phyloP scores from a whole-genome alignment of 257 asterid genomes.

The Henckelia pumila region DNA sequence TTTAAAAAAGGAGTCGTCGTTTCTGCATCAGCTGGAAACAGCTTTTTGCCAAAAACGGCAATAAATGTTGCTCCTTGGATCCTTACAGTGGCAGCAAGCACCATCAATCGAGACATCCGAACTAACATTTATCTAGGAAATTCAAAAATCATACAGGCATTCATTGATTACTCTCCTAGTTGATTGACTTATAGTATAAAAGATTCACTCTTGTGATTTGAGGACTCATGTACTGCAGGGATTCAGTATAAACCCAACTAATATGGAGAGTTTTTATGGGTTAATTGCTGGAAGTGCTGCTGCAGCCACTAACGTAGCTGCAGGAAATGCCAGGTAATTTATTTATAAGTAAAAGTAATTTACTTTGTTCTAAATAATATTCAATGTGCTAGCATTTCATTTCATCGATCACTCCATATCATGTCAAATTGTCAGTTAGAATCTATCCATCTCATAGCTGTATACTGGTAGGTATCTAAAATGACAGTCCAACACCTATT shows the following conservation, averaged over 20 bases:
- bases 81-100: conserved; percentile 53
- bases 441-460: too few species aligned
- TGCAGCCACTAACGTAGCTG: conserved; percentile 45
- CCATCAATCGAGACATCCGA: conserved; percentile 42
- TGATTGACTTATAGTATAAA: not conserved
- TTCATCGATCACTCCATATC: not conserved
- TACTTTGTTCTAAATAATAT: too few species aligned
- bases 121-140: conserved; percentile 42
- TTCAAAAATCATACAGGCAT: too few species aligned
- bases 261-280: conserved; percentile 34
- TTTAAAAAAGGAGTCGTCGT: conserved; percentile 41
- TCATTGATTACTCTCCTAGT: not conserved
- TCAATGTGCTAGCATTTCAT: too few species aligned
- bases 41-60: conserved; percentile 32
- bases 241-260: conserved; percentile 43
- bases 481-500: too few species aligned
- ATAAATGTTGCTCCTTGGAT: conserved; percentile 50
- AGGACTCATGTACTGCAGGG: conserved; percentile 37
- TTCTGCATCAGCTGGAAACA: conserved; percentile 51
- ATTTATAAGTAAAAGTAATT: too few species aligned
- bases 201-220: conserved; percentile 18
- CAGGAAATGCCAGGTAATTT: conserved; percentile 43
- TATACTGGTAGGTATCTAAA: too few species aligned
- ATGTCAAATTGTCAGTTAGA: too few species aligned
- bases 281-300: conserved; percentile 47